Percentiles rank a stretch among this genome's conserved stretches.
These are phyloP conservation scores for Thuja plicata DNA, from an alignment of 83 land plant species.

Conservation along the genomic window DNA sequence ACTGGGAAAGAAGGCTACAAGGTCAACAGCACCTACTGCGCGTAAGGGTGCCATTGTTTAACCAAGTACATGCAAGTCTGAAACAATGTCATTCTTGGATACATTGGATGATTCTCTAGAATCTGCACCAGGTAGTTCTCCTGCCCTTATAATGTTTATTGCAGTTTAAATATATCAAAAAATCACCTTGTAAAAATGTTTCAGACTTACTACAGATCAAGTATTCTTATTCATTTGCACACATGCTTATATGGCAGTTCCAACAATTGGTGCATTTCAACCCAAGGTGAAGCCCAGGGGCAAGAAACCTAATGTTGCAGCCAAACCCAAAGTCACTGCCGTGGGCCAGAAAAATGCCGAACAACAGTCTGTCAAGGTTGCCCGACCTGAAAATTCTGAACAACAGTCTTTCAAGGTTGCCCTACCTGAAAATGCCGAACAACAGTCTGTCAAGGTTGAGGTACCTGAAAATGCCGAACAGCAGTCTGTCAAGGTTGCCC, in stretches of 20 bases:
- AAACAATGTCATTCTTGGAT: slow-evolving; percentile 1
- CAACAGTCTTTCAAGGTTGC: no score
- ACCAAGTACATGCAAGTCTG: neutral
- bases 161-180: neutral
- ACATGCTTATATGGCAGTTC: slow-evolving; percentile 5
- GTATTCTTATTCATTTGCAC: neutral
- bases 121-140: neutral
- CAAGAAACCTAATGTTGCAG: slow-evolving; percentile 2
- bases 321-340: neutral
- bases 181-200: neutral
- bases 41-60: neutral
- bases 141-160: neutral
- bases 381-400: no score
- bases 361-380: neutral
- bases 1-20: neutral
- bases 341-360: neutral
- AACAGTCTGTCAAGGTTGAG: neutral
- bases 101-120: slow-evolving; percentile 7
- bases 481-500: no score
- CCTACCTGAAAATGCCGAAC: no score
- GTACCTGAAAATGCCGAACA: no score
- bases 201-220: neutral
- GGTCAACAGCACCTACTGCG: neutral
- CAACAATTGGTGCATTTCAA: slow-evolving; percentile 8
- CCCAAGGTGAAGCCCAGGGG: slow-evolving; percentile 2